Conservation (phyloP, 768 basidiomycete genomes). For the Trametes meyenii region DNA sequence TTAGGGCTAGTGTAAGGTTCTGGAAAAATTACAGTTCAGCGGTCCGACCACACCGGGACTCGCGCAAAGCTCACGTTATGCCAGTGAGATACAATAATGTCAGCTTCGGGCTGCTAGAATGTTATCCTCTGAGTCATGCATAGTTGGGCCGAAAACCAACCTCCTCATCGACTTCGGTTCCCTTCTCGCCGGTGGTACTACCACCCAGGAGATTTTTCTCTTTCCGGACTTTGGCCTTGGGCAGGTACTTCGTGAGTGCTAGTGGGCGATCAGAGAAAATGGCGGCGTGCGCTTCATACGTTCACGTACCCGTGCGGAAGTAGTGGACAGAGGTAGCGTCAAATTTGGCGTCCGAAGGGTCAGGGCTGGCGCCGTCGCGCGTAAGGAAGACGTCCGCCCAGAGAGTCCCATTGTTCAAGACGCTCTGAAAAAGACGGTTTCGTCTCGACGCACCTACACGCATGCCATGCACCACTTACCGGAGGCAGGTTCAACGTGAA, state of each 20-base stretch:
- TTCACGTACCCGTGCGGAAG: conserved; percentile 67
- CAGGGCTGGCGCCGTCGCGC: conserved; percentile 63
- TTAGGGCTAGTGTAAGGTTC: conserved; percentile 87
- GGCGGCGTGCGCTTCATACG: background rate
- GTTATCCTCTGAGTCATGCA: too few relatives aligned
- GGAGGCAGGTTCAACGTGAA: conserved; percentile 67
- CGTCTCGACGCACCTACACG: background rate
- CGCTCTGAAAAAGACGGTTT: conserved; percentile 49
- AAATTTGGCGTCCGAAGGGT: conserved; percentile 60
- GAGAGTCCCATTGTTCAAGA: conserved; percentile 75
- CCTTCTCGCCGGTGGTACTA: conserved; percentile 37
- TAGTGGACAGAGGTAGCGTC: conserved; percentile 64
- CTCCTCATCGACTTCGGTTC: conserved; percentile 51
- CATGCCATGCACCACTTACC: conserved; percentile 42
- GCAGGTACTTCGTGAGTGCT: conserved; percentile 89
- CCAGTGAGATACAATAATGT: conserved; percentile 83
- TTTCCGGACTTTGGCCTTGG: conserved; percentile 72
- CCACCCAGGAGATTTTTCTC: conserved; percentile 75
- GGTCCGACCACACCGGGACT: background rate
- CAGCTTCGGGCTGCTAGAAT: conserved; percentile 41
- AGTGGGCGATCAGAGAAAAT: background rate
- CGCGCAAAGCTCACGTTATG: conserved; percentile 50
- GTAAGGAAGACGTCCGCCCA: conserved; percentile 85
- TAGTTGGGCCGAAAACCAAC: conserved; percentile 32
- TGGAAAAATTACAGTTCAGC: conserved; percentile 33